Evolutionary conservation across 139 green algal genomes (phyloP).

Genomic region (Closterium sp.): DNA sequence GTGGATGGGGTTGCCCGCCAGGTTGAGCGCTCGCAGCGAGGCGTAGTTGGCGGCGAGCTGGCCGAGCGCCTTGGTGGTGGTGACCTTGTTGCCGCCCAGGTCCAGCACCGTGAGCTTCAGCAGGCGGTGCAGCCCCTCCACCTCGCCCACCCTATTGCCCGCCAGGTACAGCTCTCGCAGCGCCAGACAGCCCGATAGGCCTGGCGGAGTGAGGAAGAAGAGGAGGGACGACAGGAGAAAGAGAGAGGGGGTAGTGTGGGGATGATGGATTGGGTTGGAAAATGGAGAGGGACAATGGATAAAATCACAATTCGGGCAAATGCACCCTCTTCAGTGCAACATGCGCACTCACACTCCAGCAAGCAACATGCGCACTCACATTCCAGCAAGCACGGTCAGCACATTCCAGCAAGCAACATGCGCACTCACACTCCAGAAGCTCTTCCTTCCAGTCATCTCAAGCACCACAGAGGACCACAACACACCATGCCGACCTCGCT

Average conservation of each 20-base stretch:
- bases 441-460: too few species aligned
- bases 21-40: conserved; percentile 36
- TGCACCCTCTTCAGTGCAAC: too few species aligned
- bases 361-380: too few species aligned
- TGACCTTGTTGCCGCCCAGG: conserved; percentile 46
- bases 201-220: not conserved
- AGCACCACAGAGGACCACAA: too few species aligned
- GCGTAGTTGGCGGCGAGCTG: conserved; percentile 49
- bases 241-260: not conserved
- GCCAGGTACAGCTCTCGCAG: conserved; percentile 41
- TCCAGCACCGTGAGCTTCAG: conserved; percentile 51
- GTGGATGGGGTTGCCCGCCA: conserved; percentile 38
- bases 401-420: too few species aligned
- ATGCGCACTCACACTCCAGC: too few species aligned
- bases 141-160: conserved; percentile 48
- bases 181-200: conserved; percentile 22
- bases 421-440: too few species aligned
- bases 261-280: too few species aligned
- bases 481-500: too few species aligned
- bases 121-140: conserved; percentile 51
- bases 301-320: too few species aligned
- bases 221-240: not conserved
- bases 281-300: too few species aligned
- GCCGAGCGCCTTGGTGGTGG: conserved; percentile 40
- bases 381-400: too few species aligned